phyloP scores from a whole-genome alignment of 2,329 filamentous ascomycete species.

The Endoconidiophora laricicola region DNA sequence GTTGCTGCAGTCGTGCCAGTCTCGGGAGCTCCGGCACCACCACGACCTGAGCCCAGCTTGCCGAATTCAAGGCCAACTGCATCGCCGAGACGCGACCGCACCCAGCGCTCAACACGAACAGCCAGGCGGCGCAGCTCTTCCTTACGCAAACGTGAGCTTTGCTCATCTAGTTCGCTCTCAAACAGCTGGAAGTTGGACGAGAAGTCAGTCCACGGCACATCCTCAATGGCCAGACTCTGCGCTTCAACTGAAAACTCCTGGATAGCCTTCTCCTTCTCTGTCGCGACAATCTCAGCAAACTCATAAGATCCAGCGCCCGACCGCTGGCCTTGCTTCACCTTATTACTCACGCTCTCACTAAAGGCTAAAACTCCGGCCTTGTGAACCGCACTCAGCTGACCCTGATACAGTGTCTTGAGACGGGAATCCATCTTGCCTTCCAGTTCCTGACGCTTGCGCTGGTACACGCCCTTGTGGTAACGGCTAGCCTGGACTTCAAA shows the following conservation, averaged over 20 bases:
- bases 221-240: constrained; percentile 56
- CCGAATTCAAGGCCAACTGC: constrained; percentile 90
- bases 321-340: constrained; percentile 86
- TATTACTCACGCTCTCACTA: constrained; percentile 67
- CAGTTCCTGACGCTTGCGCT: constrained; percentile 68
- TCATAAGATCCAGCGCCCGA: constrained; percentile 69
- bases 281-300: constrained; percentile 81
- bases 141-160: constrained; percentile 68
- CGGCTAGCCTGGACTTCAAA: constrained; percentile 84
- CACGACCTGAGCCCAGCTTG: constrained; percentile 77
- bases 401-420: constrained; percentile 72
- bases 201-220: constrained; percentile 77
- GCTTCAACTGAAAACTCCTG: constrained; percentile 62
- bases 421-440: constrained; percentile 76
- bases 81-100: constrained; percentile 72
- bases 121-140: constrained; percentile 93
- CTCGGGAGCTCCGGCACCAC: constrained; percentile 65
- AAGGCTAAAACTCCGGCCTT: constrained; percentile 75
- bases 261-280: constrained; percentile 62
- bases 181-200: constrained; percentile 64
- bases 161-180: constrained; percentile 79
- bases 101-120: constrained; percentile 83
- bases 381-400: constrained; percentile 77
- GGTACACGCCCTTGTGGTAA: constrained; percentile 93
- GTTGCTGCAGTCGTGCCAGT: constrained; percentile 53